Evolutionary conservation across 2,329 filamentous ascomycete genomes (phyloP), one percentile per base, ranked within the genome.

Genomic region (Penicillium concentricum): DNA sequence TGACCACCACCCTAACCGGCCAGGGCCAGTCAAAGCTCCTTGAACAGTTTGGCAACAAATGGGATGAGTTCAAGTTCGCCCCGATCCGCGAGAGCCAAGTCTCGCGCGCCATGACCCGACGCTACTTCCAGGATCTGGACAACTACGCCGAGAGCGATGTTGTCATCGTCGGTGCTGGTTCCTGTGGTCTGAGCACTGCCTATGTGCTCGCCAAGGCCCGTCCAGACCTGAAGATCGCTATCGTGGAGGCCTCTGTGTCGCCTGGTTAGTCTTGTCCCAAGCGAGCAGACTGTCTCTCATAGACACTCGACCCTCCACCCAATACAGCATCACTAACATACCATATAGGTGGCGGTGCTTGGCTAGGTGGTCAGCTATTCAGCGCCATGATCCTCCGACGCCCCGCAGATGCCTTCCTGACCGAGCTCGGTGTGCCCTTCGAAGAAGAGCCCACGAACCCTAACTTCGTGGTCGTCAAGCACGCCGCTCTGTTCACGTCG

Each of bases 351-450:
- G 92, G 92, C 62, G 92, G 92, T 68, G 92, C 91, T 60, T 96
- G 92, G 92, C 86, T 96, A 44, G 92, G 92, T 56, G 92, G 92
- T 18, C 92, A 96, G 80, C 89, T 96, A 56, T 96, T 97, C 85
- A 90, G 87, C 59, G 92, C 92, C 71, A 96, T 96, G 92, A 84
- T 96, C 47, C 92, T 97, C 87, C 89, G 92, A 69, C 95, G 94
- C 81, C 91, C 92, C 13, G 92, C 92, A 51, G 89, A 96, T 71
- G 84, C 84, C 54, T 96, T 96, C 80, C 80, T 96, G 57, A 81
- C 83, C 41, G 91, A 95, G 69, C 76, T 96, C 16, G 91, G 89
- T 57, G 87, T 96, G 7, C 87, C 90, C 0, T 96, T 88, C 71
- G 92, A 96, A 69, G 91, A 96, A 61, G 92, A 96, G 70, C 90